A percentile compares a stretch with the other conserved stretches of the same genome.
Conservation (phyloP, 495 filamentous ascomycete genomes). For the Penicillium verhagenii region DNA sequence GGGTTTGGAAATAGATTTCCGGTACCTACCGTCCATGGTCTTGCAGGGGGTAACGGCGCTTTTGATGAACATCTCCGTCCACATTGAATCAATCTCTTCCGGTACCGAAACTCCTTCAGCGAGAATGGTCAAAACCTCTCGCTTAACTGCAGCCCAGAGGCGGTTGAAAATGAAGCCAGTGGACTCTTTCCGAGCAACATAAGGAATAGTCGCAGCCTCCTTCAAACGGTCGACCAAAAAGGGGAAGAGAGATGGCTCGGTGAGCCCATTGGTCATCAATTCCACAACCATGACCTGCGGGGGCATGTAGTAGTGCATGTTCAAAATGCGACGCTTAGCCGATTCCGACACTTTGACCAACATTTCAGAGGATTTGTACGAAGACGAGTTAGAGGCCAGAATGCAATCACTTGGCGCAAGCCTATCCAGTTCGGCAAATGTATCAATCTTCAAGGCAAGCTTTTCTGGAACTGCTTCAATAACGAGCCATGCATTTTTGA, state of each 20-base stretch:
- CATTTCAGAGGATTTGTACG: slow-evolving; percentile 48
- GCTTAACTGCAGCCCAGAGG: slow-evolving; percentile 53
- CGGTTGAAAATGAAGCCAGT: slow-evolving; percentile 54
- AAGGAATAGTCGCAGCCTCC: slow-evolving; percentile 39
- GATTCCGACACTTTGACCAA: slow-evolving; percentile 37
- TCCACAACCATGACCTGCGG: slow-evolving; percentile 44
- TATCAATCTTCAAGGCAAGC: slow-evolving; percentile 47
- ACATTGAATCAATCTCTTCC: slow-evolving; percentile 44
- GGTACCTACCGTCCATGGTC: slow-evolving; percentile 33
- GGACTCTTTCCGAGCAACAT: slow-evolving; percentile 42
- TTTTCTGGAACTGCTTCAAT: slow-evolving; percentile 58
- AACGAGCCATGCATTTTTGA: slow-evolving; percentile 47
- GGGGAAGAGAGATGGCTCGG: slow-evolving; percentile 40
- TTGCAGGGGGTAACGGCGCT: slow-evolving; percentile 23
- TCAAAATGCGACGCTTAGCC: slow-evolving; percentile 35
- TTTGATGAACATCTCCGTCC: slow-evolving; percentile 40
- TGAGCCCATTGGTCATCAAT: slow-evolving; percentile 52
- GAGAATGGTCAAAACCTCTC: slow-evolving; percentile 47
- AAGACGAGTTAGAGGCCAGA: slow-evolving; percentile 51
- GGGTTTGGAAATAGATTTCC: no score
- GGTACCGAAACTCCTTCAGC: slow-evolving; percentile 45
- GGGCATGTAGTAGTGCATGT: slow-evolving; percentile 52
- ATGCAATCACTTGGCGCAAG: slow-evolving; percentile 45
- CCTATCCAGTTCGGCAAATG: slow-evolving; percentile 47
- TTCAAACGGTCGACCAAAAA: slow-evolving; percentile 40